A percentile compares a stretch with the other conserved stretches of the same genome.
Conservation (phyloP, 768 basidiomycete genomes). For the Polyporus arcularius region DNA sequence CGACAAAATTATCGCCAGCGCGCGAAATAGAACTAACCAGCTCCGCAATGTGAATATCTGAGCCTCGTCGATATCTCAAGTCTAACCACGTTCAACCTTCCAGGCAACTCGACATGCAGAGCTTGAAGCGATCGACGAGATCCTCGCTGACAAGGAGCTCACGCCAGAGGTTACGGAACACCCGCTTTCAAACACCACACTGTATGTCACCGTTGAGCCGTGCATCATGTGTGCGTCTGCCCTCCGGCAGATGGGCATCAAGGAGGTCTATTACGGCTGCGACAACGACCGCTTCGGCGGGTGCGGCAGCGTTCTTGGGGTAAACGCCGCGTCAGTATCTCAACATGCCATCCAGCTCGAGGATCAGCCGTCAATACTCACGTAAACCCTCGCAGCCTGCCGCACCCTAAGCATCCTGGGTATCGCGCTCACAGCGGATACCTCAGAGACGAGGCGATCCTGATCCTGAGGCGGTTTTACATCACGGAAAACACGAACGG, state of each 20-base stretch:
- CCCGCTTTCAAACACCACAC: slow-evolving; percentile 75
- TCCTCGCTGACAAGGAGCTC: slow-evolving; percentile 63
- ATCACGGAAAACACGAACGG: slow-evolving; percentile 93
- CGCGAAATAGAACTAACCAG: slow-evolving; percentile 93
- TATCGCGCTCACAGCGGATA: slow-evolving; percentile 66
- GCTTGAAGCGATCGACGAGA: slow-evolving; percentile 91
- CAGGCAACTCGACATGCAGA: slow-evolving; percentile 98
- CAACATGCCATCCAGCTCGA: too few relatives aligned
- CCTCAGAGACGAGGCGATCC: slow-evolving; percentile 57
- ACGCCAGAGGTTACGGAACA: slow-evolving; percentile 53
- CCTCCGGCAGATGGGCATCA: slow-evolving; percentile 89
- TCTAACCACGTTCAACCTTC: background rate
- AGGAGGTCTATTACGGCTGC: slow-evolving; percentile 89
- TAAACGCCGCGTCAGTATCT: slow-evolving; percentile 67
- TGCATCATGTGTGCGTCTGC: slow-evolving; percentile 99
- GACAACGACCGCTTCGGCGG: slow-evolving; percentile 97
- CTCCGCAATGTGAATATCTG: slow-evolving; percentile 72
- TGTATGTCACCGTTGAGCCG: slow-evolving; percentile 98
- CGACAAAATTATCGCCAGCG: slow-evolving; percentile 75
- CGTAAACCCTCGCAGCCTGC: slow-evolving; percentile 44
- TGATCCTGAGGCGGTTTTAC: slow-evolving; percentile 62
- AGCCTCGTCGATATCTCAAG: slow-evolving; percentile 6
- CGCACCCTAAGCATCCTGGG: slow-evolving; percentile 71
- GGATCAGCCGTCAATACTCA: background rate
- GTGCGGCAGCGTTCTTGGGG: slow-evolving; percentile 90